phyloP scores from a whole-genome alignment of 2,329 filamentous ascomycete genomes.

The Fusarium floridanum region DNA sequence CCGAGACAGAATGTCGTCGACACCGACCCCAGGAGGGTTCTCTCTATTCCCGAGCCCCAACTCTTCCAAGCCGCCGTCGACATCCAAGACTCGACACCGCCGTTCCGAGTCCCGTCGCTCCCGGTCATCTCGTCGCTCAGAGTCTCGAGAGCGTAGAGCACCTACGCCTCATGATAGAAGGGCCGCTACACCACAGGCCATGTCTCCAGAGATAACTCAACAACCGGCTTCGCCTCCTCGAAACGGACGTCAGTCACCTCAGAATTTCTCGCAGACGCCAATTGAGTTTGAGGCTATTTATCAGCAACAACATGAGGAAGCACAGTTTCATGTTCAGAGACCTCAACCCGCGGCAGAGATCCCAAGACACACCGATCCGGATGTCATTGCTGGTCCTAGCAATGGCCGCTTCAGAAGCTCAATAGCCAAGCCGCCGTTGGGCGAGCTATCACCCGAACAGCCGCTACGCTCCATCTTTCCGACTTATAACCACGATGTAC shows the following conservation, averaged over 20 bases:
- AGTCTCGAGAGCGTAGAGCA: slow-evolving; percentile 53
- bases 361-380: slow-evolving; percentile 62
- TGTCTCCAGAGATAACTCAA: slow-evolving; percentile 30
- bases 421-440: slow-evolving; percentile 67
- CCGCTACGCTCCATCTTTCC: slow-evolving; percentile 80
- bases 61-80: slow-evolving; percentile 48
- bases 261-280: slow-evolving; percentile 50
- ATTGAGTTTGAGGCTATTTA: slow-evolving; percentile 51
- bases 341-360: slow-evolving; percentile 58
- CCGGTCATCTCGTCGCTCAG: slow-evolving; percentile 49
- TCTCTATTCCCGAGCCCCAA: slow-evolving; percentile 69
- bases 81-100: slow-evolving; percentile 54
- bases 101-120: slow-evolving; percentile 52
- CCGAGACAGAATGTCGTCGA: slow-evolving; percentile 53
- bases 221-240: slow-evolving; percentile 39
- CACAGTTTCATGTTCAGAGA: slow-evolving; percentile 51
- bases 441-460: slow-evolving; percentile 47
- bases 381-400: slow-evolving; percentile 62
- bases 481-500: slow-evolving; percentile 75
- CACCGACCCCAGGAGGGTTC: slow-evolving; percentile 62
- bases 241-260: slow-evolving; percentile 51
- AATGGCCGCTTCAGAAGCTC: slow-evolving; percentile 67
- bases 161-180: slow-evolving; percentile 52
- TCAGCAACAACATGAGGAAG: slow-evolving; percentile 44
- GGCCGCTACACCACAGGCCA: slow-evolving; percentile 42